Conservation (phyloP, 2,329 filamentous ascomycete genomes). For the Fusarium sororula region DNA sequence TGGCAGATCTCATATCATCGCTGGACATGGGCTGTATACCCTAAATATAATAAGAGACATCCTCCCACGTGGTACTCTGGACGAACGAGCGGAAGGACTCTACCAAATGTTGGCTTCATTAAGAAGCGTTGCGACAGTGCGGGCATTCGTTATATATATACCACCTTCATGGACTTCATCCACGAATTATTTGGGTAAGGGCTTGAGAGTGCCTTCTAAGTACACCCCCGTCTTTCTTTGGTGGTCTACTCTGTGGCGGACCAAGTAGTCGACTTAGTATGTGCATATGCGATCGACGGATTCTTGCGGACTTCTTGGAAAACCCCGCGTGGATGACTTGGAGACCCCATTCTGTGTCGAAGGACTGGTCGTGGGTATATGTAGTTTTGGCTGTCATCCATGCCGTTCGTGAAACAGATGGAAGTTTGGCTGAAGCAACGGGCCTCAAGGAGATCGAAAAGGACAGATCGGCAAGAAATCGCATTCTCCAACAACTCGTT, state of each 20-base stretch:
- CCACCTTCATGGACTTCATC: neutral
- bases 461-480: accelerated
- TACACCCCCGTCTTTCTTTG: neutral
- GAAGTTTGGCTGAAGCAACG: accelerated
- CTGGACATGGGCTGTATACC: neutral
- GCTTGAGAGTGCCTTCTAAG: neutral
- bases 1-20: neutral
- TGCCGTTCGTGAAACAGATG: neutral
- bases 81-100: neutral
- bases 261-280: neutral
- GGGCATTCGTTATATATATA: neutral
- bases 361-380: neutral
- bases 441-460: no score
- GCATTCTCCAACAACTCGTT: accelerated
- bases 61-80: neutral
- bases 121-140: neutral
- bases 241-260: neutral
- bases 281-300: no score
- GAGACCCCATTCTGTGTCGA: neutral
- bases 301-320: no score
- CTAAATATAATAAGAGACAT: neutral
- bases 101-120: neutral
- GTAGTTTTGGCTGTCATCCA: neutral
- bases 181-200: neutral
- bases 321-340: no score